Conservation (phyloP, 805 yeast species). For the Ogataea corticis region DNA sequence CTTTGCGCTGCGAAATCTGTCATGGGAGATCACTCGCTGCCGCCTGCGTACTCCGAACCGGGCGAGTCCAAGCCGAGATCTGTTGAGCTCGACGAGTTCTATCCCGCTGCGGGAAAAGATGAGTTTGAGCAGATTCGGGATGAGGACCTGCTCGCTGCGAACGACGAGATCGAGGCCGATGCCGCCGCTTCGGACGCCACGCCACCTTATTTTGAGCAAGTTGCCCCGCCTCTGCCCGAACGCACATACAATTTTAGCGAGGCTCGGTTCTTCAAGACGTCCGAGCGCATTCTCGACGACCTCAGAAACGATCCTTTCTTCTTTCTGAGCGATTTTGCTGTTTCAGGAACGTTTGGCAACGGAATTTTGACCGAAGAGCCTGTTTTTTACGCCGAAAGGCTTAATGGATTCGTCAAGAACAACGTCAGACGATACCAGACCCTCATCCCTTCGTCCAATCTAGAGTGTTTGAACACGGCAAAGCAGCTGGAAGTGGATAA, state of each 20-base stretch:
- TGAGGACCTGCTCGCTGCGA: conserved; percentile 10
- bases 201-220: conserved; percentile 16
- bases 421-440: conserved; percentile 26
- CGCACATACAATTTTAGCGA: conserved; percentile 25
- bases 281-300: conserved; percentile 69
- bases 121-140: conserved; percentile 6
- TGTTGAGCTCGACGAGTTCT: conserved; percentile 13
- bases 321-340: conserved; percentile 21
- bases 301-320: conserved; percentile 46
- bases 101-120: conserved; percentile 14
- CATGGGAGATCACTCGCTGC: conserved; percentile 11
- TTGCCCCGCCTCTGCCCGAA: conserved; percentile 19
- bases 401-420: conserved; percentile 21
- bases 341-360: conserved; percentile 6
- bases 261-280: conserved; percentile 52
- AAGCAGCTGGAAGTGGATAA: conserved; percentile 10
- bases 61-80: neutral
- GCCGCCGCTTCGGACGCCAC: conserved; percentile 1
- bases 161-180: conserved; percentile 9
- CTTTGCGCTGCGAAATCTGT: neutral
- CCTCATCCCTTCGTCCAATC: conserved; percentile 37
- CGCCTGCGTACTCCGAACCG: conserved; percentile 14
- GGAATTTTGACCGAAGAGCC: conserved; percentile 33
- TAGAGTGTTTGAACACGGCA: conserved; percentile 21
- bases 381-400: conserved; percentile 37